Base-by-base conservation (phyloP, 192 early-diverging fungal genomes). In the Mortierella antarctica region DNA sequence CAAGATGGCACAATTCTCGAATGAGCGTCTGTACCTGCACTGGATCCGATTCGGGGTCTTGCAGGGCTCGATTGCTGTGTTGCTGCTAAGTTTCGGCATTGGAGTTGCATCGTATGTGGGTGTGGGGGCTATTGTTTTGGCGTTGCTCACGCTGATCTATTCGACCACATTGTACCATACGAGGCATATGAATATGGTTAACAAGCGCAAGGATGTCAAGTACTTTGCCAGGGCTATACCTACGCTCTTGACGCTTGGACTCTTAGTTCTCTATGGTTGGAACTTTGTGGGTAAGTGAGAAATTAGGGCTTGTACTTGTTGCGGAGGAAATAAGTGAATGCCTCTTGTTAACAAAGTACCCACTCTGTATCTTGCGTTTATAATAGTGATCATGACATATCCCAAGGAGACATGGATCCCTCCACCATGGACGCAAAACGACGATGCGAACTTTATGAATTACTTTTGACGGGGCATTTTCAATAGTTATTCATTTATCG, bases 11-110 rank as follows among this genome's bases (percentile, higher is more conserved):
- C 62, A 64, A 40, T 77, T 77, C 62, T 70, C 53, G 13, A 77
- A 77, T 41, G 74, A 77, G 51, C 66, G 74, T 46, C 59, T 77
- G 42, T 77, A 77, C 42, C 39, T 77, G 62, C 74, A 77, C 47
- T 77, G 74, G 74, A 69, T 77, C 48, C 61, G 67, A 4, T 65
- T 77, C n/a, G 74, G 74, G 7, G 60, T 77, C 9, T 20, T 77
- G 6, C 67, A 77, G 55, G 56, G 41, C 20, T 12, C 42, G 10
- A 77, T 77, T 57, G 66, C 67, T 0, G 67, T 77, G 40, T 57
- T 52, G 49, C 42, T 77, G 5, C 23, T 77, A 61, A 77, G 62
- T 56, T 77, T 59, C 54, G 66, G 60, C 7, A 57, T 51, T 13
- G 74, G 67, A 0, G 12, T 60, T 8, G 67, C 74, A 2, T 15